These are phyloP conservation scores for Zymoseptoria ardabiliae DNA, from an alignment of 2,329 filamentous ascomycete species.

Conservation along the genomic window DNA sequence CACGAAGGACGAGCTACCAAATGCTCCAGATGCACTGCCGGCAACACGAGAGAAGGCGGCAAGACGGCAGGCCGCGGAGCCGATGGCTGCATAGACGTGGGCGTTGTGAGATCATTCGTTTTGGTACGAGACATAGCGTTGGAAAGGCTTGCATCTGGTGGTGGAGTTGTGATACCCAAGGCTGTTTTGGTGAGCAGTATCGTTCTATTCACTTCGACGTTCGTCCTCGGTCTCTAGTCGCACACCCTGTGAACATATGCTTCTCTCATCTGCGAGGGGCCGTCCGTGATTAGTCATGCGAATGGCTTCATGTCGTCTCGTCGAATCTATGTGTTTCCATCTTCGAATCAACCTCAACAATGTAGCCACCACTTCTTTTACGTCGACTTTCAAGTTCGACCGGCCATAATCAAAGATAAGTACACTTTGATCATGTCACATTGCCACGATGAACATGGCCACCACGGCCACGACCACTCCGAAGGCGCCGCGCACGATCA, in stretches of 20 bases:
- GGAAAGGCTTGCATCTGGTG: constrained; percentile 5
- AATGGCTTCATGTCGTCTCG: background rate
- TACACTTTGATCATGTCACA: constrained; percentile 33
- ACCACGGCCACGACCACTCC: constrained; percentile 43
- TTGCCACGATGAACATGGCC: constrained; percentile 42
- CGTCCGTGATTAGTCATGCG: background rate
- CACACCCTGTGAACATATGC: background rate
- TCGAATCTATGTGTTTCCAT: background rate
- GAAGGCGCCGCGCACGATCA: constrained; percentile 69
- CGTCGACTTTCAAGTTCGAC: background rate
- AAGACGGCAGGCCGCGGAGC: constrained; percentile 13
- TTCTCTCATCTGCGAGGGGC: too few species aligned
- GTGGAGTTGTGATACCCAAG: constrained; percentile 13
- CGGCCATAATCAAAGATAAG: background rate
- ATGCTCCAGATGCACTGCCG: constrained; percentile 22
- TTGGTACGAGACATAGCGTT: background rate
- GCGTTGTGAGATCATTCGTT: background rate
- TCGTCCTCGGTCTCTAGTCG: background rate
- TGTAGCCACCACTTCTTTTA: background rate
- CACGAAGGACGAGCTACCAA: constrained; percentile 23
- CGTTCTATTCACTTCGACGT: background rate
- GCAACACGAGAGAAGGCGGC: constrained; percentile 22
- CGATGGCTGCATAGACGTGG: constrained; percentile 19
- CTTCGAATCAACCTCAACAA: background rate
- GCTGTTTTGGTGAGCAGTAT: background rate